These are phyloP conservation scores for Funneliformis caledonium DNA, from an alignment of 371 early-diverging fungal genomes.

Conservation along the genomic window DNA sequence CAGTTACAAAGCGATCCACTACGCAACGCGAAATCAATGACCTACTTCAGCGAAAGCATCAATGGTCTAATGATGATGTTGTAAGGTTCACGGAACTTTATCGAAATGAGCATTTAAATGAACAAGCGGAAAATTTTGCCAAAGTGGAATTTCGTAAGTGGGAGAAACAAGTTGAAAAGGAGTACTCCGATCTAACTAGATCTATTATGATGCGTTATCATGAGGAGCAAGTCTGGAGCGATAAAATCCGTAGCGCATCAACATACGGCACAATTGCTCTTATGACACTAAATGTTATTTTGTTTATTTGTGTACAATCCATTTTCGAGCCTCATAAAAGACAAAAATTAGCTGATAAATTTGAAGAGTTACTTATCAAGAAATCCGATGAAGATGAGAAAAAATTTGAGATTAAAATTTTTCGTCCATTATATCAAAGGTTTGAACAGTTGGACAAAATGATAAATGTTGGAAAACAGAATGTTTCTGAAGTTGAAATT, in stretches of 20 bases:
- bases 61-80: constrained; percentile 87
- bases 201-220: constrained; percentile 82
- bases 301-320: constrained; percentile 77
- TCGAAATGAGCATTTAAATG: constrained; percentile 77
- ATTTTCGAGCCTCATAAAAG: constrained; percentile 82
- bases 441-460: constrained; percentile 6
- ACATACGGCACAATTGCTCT: constrained; percentile 88
- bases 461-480: not conserved
- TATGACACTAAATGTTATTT: constrained; percentile 70
- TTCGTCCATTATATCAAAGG: not conserved
- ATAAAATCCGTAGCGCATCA: constrained; percentile 90
- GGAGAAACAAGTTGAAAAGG: constrained; percentile 73
- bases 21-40: constrained; percentile 90
- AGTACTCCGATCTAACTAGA: constrained; percentile 68
- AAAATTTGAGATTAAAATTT: not conserved
- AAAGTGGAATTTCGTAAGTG: constrained; percentile 63
- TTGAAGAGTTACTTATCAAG: constrained; percentile 53
- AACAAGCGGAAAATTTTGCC: constrained; percentile 65
- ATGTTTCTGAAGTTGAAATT: not conserved
- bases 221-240: constrained; percentile 96
- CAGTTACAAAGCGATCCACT: constrained; percentile 69
- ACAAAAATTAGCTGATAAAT: constrained; percentile 70
- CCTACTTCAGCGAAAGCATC: constrained; percentile 84
- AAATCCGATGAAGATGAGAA: not conserved
- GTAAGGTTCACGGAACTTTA: constrained; percentile 86